Conservation (phyloP, 495 filamentous ascomycete genomes). For the Thermochaetoides thermophila region DNA sequence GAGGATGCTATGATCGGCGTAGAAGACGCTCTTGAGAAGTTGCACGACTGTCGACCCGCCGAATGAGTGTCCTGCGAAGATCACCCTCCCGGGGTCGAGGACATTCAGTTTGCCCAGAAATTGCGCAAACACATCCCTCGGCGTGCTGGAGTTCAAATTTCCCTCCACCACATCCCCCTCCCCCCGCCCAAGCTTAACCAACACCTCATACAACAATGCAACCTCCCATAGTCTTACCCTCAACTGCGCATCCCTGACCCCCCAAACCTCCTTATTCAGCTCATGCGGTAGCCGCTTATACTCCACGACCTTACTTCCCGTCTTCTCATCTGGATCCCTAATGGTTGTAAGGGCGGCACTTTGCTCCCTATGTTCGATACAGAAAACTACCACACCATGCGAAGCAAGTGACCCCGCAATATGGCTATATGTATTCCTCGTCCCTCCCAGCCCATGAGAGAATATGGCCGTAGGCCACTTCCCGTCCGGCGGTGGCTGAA, state of each 20-base stretch:
- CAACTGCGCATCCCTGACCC: too few species aligned
- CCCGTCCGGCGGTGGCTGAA: conserved; percentile 14
- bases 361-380: conserved; percentile 64
- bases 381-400: conserved; percentile 60
- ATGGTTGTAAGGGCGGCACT: conserved; percentile 52
- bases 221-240: too few species aligned
- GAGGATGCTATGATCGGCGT: conserved; percentile 26
- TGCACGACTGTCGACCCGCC: conserved; percentile 57
- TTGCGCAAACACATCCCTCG: conserved; percentile 25
- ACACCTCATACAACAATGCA: too few species aligned
- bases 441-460: conserved; percentile 66
- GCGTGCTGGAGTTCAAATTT: conserved; percentile 35
- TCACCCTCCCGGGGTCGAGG: conserved; percentile 50
- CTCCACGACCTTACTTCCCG: conserved; percentile 21
- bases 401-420: conserved; percentile 55
- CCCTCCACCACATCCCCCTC: too few species aligned
- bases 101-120: conserved; percentile 46
- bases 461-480: conserved; percentile 69
- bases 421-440: conserved; percentile 60
- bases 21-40: conserved; percentile 57
- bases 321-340: conserved; percentile 27
- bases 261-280: too few species aligned
- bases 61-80: conserved; percentile 63
- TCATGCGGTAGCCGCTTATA: conserved; percentile 40
- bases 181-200: too few species aligned